A percentile compares a stretch with the other conserved stretches of the same genome.
Conservation (phyloP, 495 filamentous ascomycete species). For the Penicillium angulare region DNA sequence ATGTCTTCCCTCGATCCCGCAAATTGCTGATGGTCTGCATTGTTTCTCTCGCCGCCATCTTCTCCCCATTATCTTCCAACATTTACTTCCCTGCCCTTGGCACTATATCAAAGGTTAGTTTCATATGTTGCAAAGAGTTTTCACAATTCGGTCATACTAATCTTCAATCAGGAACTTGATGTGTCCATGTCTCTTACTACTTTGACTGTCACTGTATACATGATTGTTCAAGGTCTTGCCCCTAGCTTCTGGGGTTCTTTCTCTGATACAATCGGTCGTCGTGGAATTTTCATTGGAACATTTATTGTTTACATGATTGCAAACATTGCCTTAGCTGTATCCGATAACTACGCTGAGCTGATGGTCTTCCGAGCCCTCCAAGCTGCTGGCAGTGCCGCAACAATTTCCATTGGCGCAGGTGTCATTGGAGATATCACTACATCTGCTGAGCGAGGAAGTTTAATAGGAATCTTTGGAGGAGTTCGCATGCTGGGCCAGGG, state of each 20-base stretch:
- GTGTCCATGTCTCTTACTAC: conserved; percentile 34
- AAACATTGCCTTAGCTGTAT: conserved; percentile 62
- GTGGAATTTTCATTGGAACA: conserved; percentile 38
- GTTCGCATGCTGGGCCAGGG: conserved; percentile 52
- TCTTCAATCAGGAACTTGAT: conserved; percentile 18
- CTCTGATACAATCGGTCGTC: conserved; percentile 41
- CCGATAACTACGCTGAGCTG: conserved; percentile 59
- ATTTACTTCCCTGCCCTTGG: conserved; percentile 76
- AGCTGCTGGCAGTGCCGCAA: conserved; percentile 58
- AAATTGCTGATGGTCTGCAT: conserved; percentile 65
- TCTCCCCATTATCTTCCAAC: conserved; percentile 70
- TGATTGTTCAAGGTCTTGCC: conserved; percentile 48
- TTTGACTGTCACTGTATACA: conserved; percentile 41
- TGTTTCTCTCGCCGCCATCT: conserved; percentile 47
- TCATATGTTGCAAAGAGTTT: too few relatives aligned
- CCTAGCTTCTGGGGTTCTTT: conserved; percentile 45
- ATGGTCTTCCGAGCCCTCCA: conserved; percentile 64
- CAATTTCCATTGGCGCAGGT: conserved; percentile 44
- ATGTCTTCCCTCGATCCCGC: conserved; percentile 54
- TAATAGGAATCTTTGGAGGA: conserved; percentile 42
- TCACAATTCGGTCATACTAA: too few relatives aligned
- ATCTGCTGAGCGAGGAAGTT: conserved; percentile 36
- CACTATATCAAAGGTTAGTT: conserved; percentile 30
- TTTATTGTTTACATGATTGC: conserved; percentile 46
- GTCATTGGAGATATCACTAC: conserved; percentile 42